phyloP scores from a whole-genome alignment of 177 flowering plant genomes.

The Vitis hybrid region DNA sequence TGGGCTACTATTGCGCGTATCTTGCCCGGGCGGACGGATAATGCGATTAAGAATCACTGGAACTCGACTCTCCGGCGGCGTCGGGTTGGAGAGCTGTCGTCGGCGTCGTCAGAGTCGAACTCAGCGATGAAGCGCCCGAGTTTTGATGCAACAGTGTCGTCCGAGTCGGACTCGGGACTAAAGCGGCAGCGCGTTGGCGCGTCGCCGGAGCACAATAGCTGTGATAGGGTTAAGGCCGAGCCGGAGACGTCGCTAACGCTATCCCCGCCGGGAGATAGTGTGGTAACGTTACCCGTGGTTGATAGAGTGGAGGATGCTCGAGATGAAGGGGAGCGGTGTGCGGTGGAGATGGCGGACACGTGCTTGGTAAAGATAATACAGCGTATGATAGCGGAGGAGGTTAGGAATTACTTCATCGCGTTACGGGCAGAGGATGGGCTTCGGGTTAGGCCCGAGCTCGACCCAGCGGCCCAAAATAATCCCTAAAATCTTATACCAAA shows the following conservation, averaged over 20 bases:
- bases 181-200: constrained; percentile 24
- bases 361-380: constrained; percentile 45
- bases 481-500: not conserved
- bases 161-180: constrained; percentile 23
- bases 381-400: constrained; percentile 61
- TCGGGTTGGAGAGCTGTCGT: constrained; percentile 11
- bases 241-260: constrained; percentile 47
- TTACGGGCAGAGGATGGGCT: constrained; percentile 21
- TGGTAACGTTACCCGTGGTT: not conserved
- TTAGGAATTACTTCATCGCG: constrained; percentile 41
- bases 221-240: constrained; percentile 6
- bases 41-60: constrained; percentile 81
- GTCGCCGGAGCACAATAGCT: constrained; percentile 14
- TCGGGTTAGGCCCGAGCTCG: not conserved
- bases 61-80: constrained; percentile 57
- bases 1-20: constrained; percentile 83
- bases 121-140: constrained; percentile 9
- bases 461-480: not conserved
- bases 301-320: constrained; percentile 4
- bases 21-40: constrained; percentile 77
- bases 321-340: constrained; percentile 1
- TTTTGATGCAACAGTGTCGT: constrained; percentile 3
- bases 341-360: constrained; percentile 30
- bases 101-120: constrained; percentile 21
- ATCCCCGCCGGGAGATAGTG: constrained; percentile 46